These are phyloP conservation scores for Neonectria hederae DNA, from an alignment of 2,329 filamentous ascomycete genomes.

Conservation along the genomic window DNA sequence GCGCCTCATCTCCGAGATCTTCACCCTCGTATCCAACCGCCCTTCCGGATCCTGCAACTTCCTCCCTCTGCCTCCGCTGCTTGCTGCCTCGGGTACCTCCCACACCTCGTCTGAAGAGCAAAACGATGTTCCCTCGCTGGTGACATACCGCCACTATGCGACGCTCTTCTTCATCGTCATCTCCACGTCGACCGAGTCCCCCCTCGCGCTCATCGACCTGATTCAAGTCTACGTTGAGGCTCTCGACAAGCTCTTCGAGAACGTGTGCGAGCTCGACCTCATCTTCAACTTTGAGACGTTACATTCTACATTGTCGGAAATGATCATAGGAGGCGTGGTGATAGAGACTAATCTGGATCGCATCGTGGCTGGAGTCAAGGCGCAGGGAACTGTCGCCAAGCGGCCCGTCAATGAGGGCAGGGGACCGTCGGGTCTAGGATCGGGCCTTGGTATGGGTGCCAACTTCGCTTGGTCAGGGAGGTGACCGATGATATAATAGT, in stretches of 20 bases:
- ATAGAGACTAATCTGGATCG: conserved; percentile 90
- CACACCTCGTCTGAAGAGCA: conserved; percentile 73
- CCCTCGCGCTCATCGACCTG: conserved; percentile 91
- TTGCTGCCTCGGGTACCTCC: conserved; percentile 70
- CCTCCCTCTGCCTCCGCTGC: conserved; percentile 78
- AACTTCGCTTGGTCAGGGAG: conserved; percentile 65
- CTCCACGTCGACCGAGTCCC: conserved; percentile 93
- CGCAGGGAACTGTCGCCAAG: conserved; percentile 81
- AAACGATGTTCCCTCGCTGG: conserved; percentile 91
- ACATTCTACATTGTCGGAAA: conserved; percentile 89
- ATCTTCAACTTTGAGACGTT: conserved; percentile 99
- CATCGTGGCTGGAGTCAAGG: conserved; percentile 85
- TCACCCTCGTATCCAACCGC: conserved; percentile 91
- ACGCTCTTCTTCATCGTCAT: conserved; percentile 99
- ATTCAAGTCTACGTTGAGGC: conserved; percentile 99
- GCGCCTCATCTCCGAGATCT: conserved; percentile 96
- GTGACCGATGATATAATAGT: conserved; percentile 36
- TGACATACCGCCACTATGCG: conserved; percentile 98
- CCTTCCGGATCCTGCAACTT: conserved; percentile 97
- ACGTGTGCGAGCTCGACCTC: conserved; percentile 96
- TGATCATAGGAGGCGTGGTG: conserved; percentile 95
- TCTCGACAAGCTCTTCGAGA: conserved; percentile 94
- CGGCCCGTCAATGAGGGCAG: conserved; percentile 78
- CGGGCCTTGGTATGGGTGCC: conserved; percentile 64
- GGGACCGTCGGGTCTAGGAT: conserved; percentile 53